Conservation (phyloP, 768 basidiomycete species). For the Russula sp. region DNA sequence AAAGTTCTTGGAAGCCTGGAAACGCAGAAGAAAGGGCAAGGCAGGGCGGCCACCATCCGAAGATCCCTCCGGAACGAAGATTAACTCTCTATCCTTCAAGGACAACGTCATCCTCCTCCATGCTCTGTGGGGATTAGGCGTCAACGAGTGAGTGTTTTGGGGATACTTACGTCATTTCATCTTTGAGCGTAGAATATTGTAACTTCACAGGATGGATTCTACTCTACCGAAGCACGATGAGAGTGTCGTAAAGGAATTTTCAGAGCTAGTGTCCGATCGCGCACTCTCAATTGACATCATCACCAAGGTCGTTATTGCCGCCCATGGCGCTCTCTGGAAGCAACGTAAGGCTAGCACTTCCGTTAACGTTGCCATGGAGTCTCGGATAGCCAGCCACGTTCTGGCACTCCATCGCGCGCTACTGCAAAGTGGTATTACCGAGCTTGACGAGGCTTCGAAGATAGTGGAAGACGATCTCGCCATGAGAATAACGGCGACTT, state of each 20-base stretch:
- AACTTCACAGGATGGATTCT: conserved; percentile 46
- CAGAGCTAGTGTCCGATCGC: conserved; percentile 59
- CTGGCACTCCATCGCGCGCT: conserved; percentile 62
- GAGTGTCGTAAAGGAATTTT: conserved; percentile 55
- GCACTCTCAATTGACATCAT: conserved; percentile 74
- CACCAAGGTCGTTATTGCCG: conserved; percentile 65
- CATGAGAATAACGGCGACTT: conserved; percentile 78
- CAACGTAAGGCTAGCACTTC: conserved; percentile 68
- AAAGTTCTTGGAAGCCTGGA: conserved; percentile 63
- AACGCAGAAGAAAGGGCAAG: conserved; percentile 38
- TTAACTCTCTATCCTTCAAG: conserved; percentile 60
- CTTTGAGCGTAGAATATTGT: conserved; percentile 28
- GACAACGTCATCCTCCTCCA: conserved; percentile 73
- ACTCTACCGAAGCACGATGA: conserved; percentile 47
- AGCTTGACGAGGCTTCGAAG: conserved; percentile 60
- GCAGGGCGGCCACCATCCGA: conserved; percentile 39
- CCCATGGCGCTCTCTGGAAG: conserved; percentile 82
- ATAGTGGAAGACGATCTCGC: conserved; percentile 60
- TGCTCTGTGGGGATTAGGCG: conserved; percentile 59
- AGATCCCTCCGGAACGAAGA: conserved; percentile 48
- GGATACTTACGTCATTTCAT: conserved; percentile 10
- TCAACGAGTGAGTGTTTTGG: conserved; percentile 52
- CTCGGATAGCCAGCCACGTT: conserved; percentile 63
- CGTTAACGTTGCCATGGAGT: conserved; percentile 48
- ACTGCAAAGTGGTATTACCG: conserved; percentile 59